phyloP scores from a whole-genome alignment of 2,329 filamentous ascomycete genomes.

The Calycina herbarum region DNA sequence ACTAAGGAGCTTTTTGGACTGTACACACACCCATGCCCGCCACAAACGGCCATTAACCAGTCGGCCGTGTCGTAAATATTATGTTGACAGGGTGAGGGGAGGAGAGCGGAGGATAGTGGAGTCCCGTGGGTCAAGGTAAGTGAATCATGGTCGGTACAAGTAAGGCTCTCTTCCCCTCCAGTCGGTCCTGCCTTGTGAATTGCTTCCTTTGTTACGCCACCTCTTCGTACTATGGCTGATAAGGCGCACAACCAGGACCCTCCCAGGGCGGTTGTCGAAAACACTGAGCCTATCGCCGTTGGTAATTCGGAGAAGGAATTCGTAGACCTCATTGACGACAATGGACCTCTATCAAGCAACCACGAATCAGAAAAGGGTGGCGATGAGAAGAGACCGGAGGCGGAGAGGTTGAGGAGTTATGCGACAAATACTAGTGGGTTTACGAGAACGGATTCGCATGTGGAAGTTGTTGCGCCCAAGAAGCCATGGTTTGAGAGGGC shows the following conservation, averaged over 20 bases:
- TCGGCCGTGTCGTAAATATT: background rate
- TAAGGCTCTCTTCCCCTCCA: background rate
- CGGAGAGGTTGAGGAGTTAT: slow-evolving; percentile 43
- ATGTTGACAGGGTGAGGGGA: background rate
- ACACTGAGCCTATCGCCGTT: background rate
- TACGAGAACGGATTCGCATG: slow-evolving; percentile 43
- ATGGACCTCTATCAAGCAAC: background rate
- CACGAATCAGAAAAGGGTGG: background rate
- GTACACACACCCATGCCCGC: background rate
- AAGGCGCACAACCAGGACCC: slow-evolving; percentile 19
- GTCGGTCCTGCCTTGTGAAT: background rate
- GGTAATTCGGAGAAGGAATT: slow-evolving; percentile 22
- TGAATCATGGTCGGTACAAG: background rate
- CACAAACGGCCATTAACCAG: background rate
- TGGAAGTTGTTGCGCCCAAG: slow-evolving; percentile 37
- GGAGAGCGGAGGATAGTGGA: background rate
- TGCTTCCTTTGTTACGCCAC: background rate
- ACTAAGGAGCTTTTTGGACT: background rate
- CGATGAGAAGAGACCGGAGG: background rate
- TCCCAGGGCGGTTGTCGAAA: slow-evolving; percentile 19
- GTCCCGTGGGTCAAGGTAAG: background rate
- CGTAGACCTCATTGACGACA: background rate
- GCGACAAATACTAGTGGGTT: slow-evolving; percentile 54
- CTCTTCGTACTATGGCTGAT: background rate
- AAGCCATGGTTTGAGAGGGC: slow-evolving; percentile 64